Conservation (phyloP, 2,329 filamentous ascomycete genomes). For the Elsinoe australis region DNA sequence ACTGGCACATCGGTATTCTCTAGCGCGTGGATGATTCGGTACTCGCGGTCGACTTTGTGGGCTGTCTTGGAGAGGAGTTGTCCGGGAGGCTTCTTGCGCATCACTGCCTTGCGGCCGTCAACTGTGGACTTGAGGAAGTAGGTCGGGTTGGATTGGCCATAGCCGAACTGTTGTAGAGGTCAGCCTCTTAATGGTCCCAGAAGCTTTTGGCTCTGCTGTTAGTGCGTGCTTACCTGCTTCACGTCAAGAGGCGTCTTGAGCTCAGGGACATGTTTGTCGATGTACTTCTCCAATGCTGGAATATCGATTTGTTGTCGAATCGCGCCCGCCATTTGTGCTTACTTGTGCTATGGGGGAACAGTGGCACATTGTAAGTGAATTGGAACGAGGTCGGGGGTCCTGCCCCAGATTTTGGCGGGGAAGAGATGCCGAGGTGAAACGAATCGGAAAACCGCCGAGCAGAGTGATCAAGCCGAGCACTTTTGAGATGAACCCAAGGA, state of each 20-base stretch:
- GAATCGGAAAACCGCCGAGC: background rate
- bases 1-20: conserved; percentile 75
- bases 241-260: conserved; percentile 77
- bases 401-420: conserved; percentile 15
- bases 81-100: conserved; percentile 98
- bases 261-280: conserved; percentile 68
- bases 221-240: conserved; percentile 81
- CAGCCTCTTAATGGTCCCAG: conserved; percentile 1
- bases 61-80: conserved; percentile 86
- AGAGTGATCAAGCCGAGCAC: conserved; percentile 4
- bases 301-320: conserved; percentile 89
- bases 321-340: conserved; percentile 62
- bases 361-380: background rate
- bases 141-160: conserved; percentile 94
- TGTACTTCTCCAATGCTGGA: conserved; percentile 67
- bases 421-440: conserved; percentile 14
- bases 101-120: conserved; percentile 62
- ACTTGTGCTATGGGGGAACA: background rate
- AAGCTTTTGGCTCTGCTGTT: too few relatives aligned
- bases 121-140: conserved; percentile 76
- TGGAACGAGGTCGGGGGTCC: conserved; percentile 4
- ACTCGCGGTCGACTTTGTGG: conserved; percentile 94
- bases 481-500: too few relatives aligned
- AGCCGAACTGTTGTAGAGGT: conserved; percentile 64
- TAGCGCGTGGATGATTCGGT: conserved; percentile 79